phyloP scores from a whole-genome alignment of 2,329 filamentous ascomycete genomes.

The Aspergillus pseudonomiae region DNA sequence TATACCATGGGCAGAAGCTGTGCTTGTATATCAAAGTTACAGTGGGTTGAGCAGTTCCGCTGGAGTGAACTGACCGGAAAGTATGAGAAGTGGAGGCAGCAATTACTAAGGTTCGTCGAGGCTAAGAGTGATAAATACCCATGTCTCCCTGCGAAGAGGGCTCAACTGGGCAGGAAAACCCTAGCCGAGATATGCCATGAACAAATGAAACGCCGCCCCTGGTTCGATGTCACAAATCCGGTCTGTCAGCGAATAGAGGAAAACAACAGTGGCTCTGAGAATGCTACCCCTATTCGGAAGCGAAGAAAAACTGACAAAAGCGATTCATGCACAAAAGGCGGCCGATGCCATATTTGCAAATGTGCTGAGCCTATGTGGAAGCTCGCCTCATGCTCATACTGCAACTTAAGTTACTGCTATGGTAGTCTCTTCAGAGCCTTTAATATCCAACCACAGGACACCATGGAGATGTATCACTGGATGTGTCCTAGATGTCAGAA shows the following conservation, averaged over 20 bases:
- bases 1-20: conserved; percentile 97
- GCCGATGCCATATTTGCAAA: conserved; percentile 79
- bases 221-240: conserved; percentile 75
- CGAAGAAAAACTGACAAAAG: conserved; percentile 60
- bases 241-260: conserved; percentile 35
- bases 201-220: conserved; percentile 77
- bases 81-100: conserved; percentile 80
- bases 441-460: conserved; percentile 80
- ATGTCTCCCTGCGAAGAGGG: conserved; percentile 67
- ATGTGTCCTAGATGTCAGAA: conserved; percentile 83
- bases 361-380: conserved; percentile 82
- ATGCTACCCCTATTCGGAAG: conserved; percentile 64
- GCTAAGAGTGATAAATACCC: conserved; percentile 65
- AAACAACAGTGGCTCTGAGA: conserved; percentile 55
- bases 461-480: conserved; percentile 82
- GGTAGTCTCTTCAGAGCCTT: conserved; percentile 91
- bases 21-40: conserved; percentile 78
- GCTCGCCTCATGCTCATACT: conserved; percentile 77
- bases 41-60: conserved; percentile 90
- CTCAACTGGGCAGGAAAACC: conserved; percentile 71
- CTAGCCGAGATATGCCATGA: conserved; percentile 94
- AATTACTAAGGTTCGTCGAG: conserved; percentile 74
- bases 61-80: conserved; percentile 77
- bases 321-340: conserved; percentile 54
- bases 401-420: conserved; percentile 82